These are phyloP conservation scores for Plasmodium knowlesi DNA, from an alignment of 169 alveolate genomes.

Conservation along the genomic window DNA sequence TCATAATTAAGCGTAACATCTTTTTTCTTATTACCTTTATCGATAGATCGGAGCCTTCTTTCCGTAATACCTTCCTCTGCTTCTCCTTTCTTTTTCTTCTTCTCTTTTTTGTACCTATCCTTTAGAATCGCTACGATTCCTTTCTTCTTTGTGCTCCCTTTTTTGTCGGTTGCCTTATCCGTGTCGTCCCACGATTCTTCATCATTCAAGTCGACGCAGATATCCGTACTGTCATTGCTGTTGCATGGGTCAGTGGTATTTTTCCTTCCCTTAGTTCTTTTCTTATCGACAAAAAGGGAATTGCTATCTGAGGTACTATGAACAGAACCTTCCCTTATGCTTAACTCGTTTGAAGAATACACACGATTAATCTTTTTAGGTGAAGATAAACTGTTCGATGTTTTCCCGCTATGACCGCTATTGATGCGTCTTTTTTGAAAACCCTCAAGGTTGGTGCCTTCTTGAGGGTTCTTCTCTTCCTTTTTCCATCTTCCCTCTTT, in stretches of 20 bases:
- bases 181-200: conserved; percentile 72
- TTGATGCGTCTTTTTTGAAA: not conserved
- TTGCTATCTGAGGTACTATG: not conserved
- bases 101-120: not conserved
- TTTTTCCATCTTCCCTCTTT: not conserved
- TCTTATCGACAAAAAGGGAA: not conserved
- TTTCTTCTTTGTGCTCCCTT: not conserved
- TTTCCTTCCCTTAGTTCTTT: conserved; percentile 1
- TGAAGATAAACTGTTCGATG: not conserved
- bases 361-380: not conserved
- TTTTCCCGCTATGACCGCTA: not conserved
- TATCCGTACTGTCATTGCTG: conserved; percentile 40
- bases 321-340: not conserved
- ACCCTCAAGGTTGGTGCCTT: not conserved
- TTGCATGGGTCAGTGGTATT: not conserved
- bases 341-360: not conserved
- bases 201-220: conserved; percentile 49
- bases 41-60: not conserved
- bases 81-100: not conserved
- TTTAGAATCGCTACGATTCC: not conserved
- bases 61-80: not conserved
- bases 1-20: not conserved
- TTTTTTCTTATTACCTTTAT: conserved; percentile 1
- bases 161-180: not conserved
- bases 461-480: not conserved